Conservation (phyloP, 306 rosid species). For the Sicyos baderoa region DNA sequence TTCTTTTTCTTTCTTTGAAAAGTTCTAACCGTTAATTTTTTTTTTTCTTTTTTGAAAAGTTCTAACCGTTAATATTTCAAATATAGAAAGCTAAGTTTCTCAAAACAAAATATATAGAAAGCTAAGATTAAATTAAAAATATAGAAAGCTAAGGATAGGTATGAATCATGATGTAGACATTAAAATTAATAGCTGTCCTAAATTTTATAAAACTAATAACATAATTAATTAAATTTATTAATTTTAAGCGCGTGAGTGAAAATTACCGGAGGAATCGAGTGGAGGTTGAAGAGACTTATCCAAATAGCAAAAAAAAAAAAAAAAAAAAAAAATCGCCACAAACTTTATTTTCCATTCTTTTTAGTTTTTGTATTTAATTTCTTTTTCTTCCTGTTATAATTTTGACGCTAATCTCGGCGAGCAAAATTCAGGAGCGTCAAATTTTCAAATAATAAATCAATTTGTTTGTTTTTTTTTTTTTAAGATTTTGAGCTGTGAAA, state of each 20-base stretch:
- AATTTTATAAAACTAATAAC: not conserved
- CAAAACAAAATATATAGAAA: too few species aligned
- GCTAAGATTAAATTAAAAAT: too few species aligned
- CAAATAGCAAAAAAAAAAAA: not conserved
- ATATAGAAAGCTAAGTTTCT: too few species aligned
- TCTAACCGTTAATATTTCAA: too few species aligned
- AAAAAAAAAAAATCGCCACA: not conserved
- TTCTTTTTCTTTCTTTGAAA: too few species aligned
- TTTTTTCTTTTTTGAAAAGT: too few species aligned
- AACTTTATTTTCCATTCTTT: not conserved
- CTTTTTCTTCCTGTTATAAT: slow-evolving; percentile 11
- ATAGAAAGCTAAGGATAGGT: too few species aligned
- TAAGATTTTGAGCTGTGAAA: too few species aligned
- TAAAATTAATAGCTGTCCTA: not conserved
- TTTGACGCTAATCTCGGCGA: slow-evolving; percentile 8
- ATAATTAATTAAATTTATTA: not conserved
- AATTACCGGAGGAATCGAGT: not conserved
- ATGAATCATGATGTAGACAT: not conserved
- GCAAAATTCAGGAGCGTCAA: not conserved
- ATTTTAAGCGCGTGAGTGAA: not conserved
- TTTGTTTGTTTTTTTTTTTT: too few species aligned
- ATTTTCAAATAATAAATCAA: not conserved
- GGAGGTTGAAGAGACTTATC: not conserved
- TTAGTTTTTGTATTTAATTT: not conserved
- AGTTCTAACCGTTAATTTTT: too few species aligned